Percentiles rank a stretch among this genome's conserved stretches.
Evolutionary conservation across 192 early-diverging fungal genomes (phyloP).

Genomic region (Linnemannia hyalina): DNA sequence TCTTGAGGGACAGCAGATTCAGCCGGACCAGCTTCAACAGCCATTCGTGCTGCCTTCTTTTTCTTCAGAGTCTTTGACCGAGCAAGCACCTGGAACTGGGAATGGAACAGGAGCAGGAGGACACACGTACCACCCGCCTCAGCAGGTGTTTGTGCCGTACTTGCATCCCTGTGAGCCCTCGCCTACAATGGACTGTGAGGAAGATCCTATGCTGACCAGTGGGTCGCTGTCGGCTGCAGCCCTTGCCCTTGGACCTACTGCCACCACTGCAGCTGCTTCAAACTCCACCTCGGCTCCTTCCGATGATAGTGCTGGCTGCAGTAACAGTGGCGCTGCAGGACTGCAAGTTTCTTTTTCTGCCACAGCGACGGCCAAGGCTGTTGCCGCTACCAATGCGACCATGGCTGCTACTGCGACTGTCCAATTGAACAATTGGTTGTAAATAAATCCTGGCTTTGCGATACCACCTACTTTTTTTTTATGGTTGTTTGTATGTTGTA

Average conservation of each 20-base stretch:
- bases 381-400: neutral
- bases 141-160: conserved; percentile 42
- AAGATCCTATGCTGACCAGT: conserved; percentile 10
- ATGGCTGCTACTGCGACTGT: neutral
- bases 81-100: neutral
- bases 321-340: neutral
- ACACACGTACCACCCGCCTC: conserved; percentile 19
- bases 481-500: no score
- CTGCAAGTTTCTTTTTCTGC: neutral
- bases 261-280: neutral
- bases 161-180: conserved; percentile 49
- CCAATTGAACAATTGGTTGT: neutral
- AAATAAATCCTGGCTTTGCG: neutral
- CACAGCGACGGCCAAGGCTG: neutral
- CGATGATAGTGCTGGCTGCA: neutral
- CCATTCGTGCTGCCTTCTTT: neutral
- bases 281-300: neutral
- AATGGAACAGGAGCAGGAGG: neutral
- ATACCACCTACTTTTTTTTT: neutral
- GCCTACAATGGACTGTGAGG: conserved; percentile 17
- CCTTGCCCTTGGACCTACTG: neutral
- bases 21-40: conserved; percentile 5
- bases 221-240: neutral
- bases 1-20: neutral
- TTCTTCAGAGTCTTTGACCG: neutral